Percentiles rank a stretch among this genome's conserved stretches.
phyloP scores from a whole-genome alignment of 345 rosid species.

The Corchorus olitorius region DNA sequence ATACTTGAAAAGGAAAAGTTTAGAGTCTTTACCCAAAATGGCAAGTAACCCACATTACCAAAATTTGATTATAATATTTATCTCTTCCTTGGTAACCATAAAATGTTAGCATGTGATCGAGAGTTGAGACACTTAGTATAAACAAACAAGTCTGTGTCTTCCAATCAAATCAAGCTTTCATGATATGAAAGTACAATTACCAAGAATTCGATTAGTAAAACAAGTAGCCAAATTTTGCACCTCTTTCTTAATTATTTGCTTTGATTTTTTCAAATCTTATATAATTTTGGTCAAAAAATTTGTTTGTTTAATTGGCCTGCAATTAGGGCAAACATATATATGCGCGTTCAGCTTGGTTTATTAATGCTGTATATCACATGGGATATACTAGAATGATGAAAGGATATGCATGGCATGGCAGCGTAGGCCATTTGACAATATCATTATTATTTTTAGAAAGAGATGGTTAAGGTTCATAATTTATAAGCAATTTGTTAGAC shows the following conservation, averaged over 20 bases:
- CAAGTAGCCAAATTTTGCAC: not conserved
- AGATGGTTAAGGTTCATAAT: no score
- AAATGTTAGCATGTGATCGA: conserved; percentile 6
- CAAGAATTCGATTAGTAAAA: not conserved
- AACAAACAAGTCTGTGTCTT: not conserved
- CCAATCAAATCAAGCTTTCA: conserved; percentile 12
- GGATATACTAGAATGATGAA: no score
- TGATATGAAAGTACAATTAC: not conserved
- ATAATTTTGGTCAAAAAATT: not conserved
- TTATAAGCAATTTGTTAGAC: no score
- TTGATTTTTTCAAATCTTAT: not conserved
- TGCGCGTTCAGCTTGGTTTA: not conserved
- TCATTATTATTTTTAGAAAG: no score
- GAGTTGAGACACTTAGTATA: not conserved
- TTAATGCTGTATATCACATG: no score
- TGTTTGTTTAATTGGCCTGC: not conserved
- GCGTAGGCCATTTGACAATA: no score
- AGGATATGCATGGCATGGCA: no score
- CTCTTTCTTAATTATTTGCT: not conserved
- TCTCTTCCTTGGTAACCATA: not conserved
- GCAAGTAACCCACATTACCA: conserved; percentile 9
- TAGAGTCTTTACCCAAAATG: not conserved
- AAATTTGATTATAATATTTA: not conserved
- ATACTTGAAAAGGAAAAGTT: not conserved
- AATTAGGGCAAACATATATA: not conserved